Percentiles rank a stretch among this genome's conserved stretches.
Evolutionary conservation across 2,329 filamentous ascomycete species (phyloP).

Genomic region (Celoporthe dispersa): DNA sequence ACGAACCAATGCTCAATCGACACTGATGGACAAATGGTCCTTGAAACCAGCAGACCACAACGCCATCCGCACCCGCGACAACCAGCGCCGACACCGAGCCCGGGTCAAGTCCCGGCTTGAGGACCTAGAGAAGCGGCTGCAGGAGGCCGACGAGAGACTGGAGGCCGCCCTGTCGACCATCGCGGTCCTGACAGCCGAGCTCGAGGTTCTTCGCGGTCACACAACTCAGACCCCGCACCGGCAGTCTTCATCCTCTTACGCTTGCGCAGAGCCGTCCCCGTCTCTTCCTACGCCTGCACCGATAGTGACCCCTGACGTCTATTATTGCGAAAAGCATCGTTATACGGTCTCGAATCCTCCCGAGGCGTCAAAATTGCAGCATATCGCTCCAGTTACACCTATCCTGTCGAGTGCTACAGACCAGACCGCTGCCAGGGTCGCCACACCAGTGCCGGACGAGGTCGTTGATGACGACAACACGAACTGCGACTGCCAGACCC

Average conservation of each 20-base stretch:
- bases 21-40: constrained; percentile 35
- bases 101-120: constrained; percentile 46
- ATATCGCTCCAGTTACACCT: not conserved
- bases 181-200: constrained; percentile 17
- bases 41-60: constrained; percentile 39
- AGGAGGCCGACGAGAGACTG: constrained; percentile 30
- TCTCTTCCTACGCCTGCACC: not conserved
- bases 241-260: not conserved
- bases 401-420: not conserved
- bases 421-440: not conserved
- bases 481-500: constrained; percentile 13
- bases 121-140: constrained; percentile 42
- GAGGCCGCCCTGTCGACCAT: constrained; percentile 32
- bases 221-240: not conserved
- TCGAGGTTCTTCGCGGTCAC: constrained; percentile 14
- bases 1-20: not conserved
- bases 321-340: not conserved
- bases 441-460: too few relatives aligned
- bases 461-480: not conserved
- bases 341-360: too few relatives aligned
- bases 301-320: not conserved
- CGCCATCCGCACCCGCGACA: constrained; percentile 50
- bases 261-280: not conserved
- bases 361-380: not conserved
- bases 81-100: constrained; percentile 55